Evolutionary conservation across 352 stramenopile genomes (phyloP), one percentile per base, ranked within the genome.

Genomic region (Phytopythium delawarense): DNA sequence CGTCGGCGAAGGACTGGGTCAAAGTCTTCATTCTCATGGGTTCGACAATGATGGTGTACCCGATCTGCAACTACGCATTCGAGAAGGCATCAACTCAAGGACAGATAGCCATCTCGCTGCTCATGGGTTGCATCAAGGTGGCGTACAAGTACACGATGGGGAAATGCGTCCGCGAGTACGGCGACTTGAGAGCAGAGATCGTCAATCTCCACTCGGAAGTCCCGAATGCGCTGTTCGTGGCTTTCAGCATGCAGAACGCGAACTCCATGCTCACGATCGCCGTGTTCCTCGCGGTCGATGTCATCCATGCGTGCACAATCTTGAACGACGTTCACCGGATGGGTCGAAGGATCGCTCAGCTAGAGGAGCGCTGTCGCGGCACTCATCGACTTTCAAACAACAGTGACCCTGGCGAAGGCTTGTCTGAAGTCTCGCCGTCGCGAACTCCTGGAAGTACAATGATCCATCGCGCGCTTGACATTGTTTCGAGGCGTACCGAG

Each of bases 161-260:
- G 13, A 54, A 23, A 11, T 37, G 0, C 48, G 8, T 54, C 48
- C 28, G 28, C 25, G 25, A 57, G 34, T 7, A 57, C 28, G 32
- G 18, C 9, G 64, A 71, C 30, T 55, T 68, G 8, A 51, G 62
- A 30, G 64, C 67, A 0, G 64, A 69, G 50, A 46, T 74, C 9
- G 53, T 71, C 3, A 52, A 55, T 7, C 71, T 66, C 40, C 67
- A 71, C 7, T 46, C 52, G 6, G 60, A 69, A 16, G 40, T 71
- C 0, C 67, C 65, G 40, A 64, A 71, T 21, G 57, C 64, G 16
- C 28, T 71, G 6, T 74, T 74, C 35, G 52, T 71, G 6, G 61
- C 64, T 1, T 74, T 66, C 57, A 62, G 67, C 12, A 71, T 74
- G 59, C 67, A 74, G 16, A 74, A 62, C 21, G 64, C 64, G 0